Conservation (phyloP, 2,329 filamentous ascomycete genomes). For the Intubia oerlemansii region DNA sequence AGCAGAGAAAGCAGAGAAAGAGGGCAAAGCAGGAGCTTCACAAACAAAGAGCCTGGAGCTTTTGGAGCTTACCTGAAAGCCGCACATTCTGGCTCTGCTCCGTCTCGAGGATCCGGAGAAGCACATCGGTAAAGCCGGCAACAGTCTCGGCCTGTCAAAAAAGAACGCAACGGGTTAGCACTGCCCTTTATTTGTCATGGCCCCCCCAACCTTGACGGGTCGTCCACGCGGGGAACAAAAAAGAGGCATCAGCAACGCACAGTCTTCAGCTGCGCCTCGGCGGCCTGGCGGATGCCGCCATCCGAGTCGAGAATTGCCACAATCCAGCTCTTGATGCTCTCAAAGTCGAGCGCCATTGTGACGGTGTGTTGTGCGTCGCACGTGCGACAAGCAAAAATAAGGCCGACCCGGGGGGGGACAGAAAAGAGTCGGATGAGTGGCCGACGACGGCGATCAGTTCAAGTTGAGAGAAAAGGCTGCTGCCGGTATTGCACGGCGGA, state of each 20-base stretch:
- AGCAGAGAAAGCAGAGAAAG: slow-evolving; percentile 1
- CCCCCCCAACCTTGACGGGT: too few species aligned
- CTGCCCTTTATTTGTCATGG: too few species aligned
- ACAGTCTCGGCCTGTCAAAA: slow-evolving; percentile 76
- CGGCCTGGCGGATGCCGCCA: slow-evolving; percentile 38
- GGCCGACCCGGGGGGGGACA: slow-evolving; percentile 1
- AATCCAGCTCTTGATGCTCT: slow-evolving; percentile 8
- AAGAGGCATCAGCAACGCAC: slow-evolving; percentile 24
- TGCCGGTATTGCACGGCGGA: too few species aligned
- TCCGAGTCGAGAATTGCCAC: slow-evolving; percentile 8
- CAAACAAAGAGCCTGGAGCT: too few species aligned
- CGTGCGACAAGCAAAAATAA: slow-evolving; percentile 12
- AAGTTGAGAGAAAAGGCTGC: too few species aligned
- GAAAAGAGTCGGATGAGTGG: too few species aligned
- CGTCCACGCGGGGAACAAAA: slow-evolving; percentile 1
- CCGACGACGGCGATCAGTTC: too few species aligned
- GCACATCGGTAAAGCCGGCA: slow-evolving; percentile 72
- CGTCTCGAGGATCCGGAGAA: slow-evolving; percentile 73
- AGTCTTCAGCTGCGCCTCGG: slow-evolving; percentile 64
- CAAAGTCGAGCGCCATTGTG: slow-evolving; percentile 18
- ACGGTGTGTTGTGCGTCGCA: slow-evolving; percentile 18
- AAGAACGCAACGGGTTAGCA: too few species aligned
- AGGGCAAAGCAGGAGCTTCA: slow-evolving; percentile 1
- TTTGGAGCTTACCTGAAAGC: slow-evolving; percentile 56
- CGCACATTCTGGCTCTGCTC: slow-evolving; percentile 74